Conservation (phyloP, 2,329 filamentous ascomycete genomes). For the Rhynchosporium graminicola region DNA sequence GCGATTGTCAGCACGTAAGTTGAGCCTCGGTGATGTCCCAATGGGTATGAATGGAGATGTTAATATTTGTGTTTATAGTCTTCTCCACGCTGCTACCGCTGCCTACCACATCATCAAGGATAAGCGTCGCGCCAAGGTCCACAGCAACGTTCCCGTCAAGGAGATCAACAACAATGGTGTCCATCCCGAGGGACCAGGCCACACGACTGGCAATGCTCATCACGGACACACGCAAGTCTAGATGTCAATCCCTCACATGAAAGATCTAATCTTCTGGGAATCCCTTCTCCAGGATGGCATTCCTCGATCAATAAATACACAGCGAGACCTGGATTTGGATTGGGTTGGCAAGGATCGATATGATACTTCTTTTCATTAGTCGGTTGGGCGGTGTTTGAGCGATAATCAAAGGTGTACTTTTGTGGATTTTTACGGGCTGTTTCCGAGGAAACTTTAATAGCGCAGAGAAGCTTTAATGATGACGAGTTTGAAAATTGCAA, state of each 20-base stretch:
- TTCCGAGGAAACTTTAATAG: too few relatives aligned
- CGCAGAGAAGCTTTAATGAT: too few relatives aligned
- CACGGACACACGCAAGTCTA: slow-evolving; percentile 7
- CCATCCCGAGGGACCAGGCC: neutral
- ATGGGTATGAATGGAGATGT: neutral
- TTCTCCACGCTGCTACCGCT: slow-evolving; percentile 47
- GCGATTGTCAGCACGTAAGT: slow-evolving; percentile 50
- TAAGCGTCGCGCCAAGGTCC: slow-evolving; percentile 14
- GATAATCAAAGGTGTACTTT: too few relatives aligned
- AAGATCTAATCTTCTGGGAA: too few relatives aligned
- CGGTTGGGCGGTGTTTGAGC: neutral
- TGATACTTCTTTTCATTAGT: too few relatives aligned
- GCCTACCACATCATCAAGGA: slow-evolving; percentile 43
- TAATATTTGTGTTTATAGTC: slow-evolving; percentile 29
- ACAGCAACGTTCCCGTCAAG: slow-evolving; percentile 9
- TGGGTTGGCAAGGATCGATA: too few relatives aligned
- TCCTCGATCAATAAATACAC: too few relatives aligned
- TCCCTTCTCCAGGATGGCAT: too few relatives aligned
- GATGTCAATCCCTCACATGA: too few relatives aligned
- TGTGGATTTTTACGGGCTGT: too few relatives aligned
- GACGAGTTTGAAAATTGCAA: too few relatives aligned
- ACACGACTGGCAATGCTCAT: neutral
- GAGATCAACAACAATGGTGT: slow-evolving; percentile 7
- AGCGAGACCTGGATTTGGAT: too few relatives aligned
- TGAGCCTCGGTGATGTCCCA: neutral